Evolutionary conservation across 305 asterid species (phyloP), one percentile per base, ranked within the genome.

Genomic region (Fraxinus paxiana): DNA sequence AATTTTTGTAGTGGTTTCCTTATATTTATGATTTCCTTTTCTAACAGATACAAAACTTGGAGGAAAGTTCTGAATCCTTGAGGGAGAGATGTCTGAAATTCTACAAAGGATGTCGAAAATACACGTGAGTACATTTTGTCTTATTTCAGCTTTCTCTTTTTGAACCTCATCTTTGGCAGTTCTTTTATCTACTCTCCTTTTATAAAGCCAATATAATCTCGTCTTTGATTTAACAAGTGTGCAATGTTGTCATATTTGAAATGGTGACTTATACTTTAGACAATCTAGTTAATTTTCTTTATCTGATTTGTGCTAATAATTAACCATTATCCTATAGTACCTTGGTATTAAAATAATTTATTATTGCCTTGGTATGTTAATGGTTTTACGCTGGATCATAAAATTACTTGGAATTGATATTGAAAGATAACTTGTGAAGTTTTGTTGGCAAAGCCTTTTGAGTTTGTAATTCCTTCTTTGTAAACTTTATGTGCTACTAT

Each of bases 71-170:
- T 31, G 98, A 97, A 83, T 88, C 92, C 61, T 85, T 97, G 89
- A 92, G 98, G 82, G 99, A 97, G 72, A 90, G 98, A 85, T 92
- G 98, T 85, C 87, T 97, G 87, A 97, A 92, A 85, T 97, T 94
- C 81, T 97, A 95, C 88, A 97, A 97, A 88, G 98, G 99, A 84
- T 91, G 98, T 80, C 93, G 98, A 22, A 97, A 95, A 90, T 97
- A 97, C 90, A 95, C 99, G 99, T 97, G 83, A 91, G 98, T 75
- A 79, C 81, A 56, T 59, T 79, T 51, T 80, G 61, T 41, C 56
- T 5, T 78, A 15, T 77, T 84, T 80, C 78, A 75, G 15, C 72
- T 74, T 79, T 37, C 30, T 73, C 46, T 73, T 41, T 34, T 35
- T 63, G 43, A 31, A 24, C 15, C 8, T 76, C 24, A 3, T 82